Percentiles rank a stretch among this genome's conserved stretches.
Conservation (phyloP, 495 filamentous ascomycete genomes). For the Talaromyces adpressus region DNA sequence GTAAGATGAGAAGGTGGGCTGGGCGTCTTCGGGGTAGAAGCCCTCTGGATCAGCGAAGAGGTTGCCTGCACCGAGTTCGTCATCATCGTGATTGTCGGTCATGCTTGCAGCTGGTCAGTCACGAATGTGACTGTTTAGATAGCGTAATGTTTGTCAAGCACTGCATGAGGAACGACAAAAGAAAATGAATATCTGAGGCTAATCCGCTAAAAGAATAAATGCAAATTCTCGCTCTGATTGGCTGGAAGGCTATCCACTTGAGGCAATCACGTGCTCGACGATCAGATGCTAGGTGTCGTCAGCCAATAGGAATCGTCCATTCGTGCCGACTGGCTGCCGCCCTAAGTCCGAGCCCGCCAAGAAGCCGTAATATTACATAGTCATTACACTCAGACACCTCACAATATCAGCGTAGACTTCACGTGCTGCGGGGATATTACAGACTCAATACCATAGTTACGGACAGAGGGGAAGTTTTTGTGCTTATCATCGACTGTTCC, state of each 20-base stretch:
- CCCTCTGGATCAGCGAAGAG: conserved; percentile 75
- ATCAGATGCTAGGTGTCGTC: not conserved
- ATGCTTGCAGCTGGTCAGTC: not conserved
- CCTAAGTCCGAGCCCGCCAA: not conserved
- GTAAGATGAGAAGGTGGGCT: conserved; percentile 62
- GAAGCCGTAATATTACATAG: not conserved
- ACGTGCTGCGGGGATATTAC: conserved; percentile 8
- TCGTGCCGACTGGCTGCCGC: not conserved
- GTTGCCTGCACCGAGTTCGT: conserved; percentile 27
- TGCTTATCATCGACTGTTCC: conserved; percentile 1
- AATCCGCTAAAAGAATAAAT: not conserved
- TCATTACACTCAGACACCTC: not conserved
- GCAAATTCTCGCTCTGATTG: not conserved
- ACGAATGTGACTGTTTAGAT: not conserved
- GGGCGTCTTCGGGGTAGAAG: conserved; percentile 66
- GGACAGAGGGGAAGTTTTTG: not conserved
- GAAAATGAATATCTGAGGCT: not conserved
- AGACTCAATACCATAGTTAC: not conserved
- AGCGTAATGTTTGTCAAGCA: not conserved
- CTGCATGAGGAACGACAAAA: too few species aligned
- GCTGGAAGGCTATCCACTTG: not conserved
- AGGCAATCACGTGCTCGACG: not conserved
- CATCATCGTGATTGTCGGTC: not conserved
- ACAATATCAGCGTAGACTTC: not conserved
- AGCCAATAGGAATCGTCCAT: not conserved